phyloP scores from a whole-genome alignment of 768 basidiomycete genomes.

The Gloeopeniophorella convolvens region DNA sequence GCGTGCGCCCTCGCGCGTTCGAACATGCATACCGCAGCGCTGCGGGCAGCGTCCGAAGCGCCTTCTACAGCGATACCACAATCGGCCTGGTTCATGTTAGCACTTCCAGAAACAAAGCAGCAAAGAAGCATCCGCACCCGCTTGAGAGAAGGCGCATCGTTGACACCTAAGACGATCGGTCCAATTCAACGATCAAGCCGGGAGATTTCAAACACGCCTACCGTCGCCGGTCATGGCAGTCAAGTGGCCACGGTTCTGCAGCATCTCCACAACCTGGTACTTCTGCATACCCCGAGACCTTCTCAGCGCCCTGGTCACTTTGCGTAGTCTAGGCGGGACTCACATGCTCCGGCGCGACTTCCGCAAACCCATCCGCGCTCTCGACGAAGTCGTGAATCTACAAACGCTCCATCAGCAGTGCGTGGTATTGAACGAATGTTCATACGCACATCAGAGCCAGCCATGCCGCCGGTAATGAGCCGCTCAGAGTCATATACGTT shows the following conservation, averaged over 20 bases:
- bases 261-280: slow-evolving; percentile 33
- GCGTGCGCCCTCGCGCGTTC: background rate
- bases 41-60: slow-evolving; percentile 36
- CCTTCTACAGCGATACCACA: slow-evolving; percentile 39
- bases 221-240: slow-evolving; percentile 40
- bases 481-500: slow-evolving; percentile 41
- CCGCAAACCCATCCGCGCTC: slow-evolving; percentile 45
- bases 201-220: slow-evolving; percentile 7
- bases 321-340: slow-evolving; percentile 8
- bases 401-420: background rate
- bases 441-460: slow-evolving; percentile 32
- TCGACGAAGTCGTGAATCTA: slow-evolving; percentile 39
- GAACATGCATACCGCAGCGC: slow-evolving; percentile 26
- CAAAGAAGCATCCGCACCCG: slow-evolving; percentile 19
- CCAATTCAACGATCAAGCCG: slow-evolving; percentile 6
- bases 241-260: slow-evolving; percentile 36
- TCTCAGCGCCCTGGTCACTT: background rate
- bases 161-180: slow-evolving; percentile 17
- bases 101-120: slow-evolving; percentile 1
- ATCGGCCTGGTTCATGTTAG: slow-evolving; percentile 21
- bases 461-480: slow-evolving; percentile 38
- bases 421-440: background rate
- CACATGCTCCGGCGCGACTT: slow-evolving; percentile 44
- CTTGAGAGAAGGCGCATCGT: slow-evolving; percentile 33
- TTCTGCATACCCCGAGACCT: slow-evolving; percentile 9